phyloP scores from a whole-genome alignment of 441 rosid genomes.

The Euphorbia celastroides region DNA sequence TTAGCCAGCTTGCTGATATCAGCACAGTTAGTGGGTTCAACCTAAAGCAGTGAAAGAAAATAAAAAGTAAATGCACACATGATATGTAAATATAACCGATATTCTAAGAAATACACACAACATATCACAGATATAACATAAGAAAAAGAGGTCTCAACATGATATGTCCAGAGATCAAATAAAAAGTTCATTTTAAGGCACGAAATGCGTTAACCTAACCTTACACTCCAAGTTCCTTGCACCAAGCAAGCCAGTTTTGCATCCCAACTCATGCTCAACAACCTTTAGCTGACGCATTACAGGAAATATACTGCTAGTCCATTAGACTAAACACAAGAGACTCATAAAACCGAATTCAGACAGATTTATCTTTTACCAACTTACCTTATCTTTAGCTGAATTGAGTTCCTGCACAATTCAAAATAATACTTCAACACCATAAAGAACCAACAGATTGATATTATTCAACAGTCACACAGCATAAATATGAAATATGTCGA shows the following conservation, averaged over 20 bases:
- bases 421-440: constrained; percentile 16
- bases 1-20: background rate
- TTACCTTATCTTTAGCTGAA: constrained; percentile 51
- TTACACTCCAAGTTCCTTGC: constrained; percentile 34
- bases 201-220: constrained; percentile 14
- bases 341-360: constrained; percentile 2
- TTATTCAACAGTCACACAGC: background rate
- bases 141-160: background rate
- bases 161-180: background rate
- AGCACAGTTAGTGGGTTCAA: constrained; percentile 9
- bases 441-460: constrained; percentile 2
- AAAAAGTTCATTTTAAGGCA: background rate
- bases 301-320: background rate
- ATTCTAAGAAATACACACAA: background rate
- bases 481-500: too few relatives aligned
- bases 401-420: constrained; percentile 50
- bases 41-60: constrained; percentile 13
- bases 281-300: constrained; percentile 33
- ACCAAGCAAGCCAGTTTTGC: constrained; percentile 43
- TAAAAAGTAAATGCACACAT: constrained; percentile 5
- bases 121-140: background rate
- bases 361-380: constrained; percentile 1
- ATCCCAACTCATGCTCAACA: constrained; percentile 52
- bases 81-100: background rate
- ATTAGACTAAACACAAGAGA: background rate